Conservation (phyloP, 352 stramenopile genomes). For the Phytopythium cucurbitacearum region DNA sequence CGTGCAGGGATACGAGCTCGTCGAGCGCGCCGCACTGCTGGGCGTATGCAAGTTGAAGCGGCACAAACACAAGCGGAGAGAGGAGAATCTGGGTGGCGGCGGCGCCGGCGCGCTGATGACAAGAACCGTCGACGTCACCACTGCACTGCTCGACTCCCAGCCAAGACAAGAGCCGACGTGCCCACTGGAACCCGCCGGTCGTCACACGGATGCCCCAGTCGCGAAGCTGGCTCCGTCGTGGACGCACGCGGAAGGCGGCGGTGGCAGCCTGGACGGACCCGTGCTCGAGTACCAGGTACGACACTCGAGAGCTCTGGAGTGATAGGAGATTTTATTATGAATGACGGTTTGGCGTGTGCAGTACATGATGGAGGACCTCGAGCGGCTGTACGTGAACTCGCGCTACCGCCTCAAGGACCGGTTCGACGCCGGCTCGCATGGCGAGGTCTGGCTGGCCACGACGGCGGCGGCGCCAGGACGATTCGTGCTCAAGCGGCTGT, state of each 20-base stretch:
- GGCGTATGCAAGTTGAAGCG: slow-evolving; percentile 56
- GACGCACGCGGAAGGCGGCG: background rate
- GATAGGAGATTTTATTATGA: background rate
- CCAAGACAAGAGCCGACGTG: background rate
- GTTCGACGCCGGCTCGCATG: slow-evolving; percentile 82
- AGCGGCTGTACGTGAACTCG: slow-evolving; percentile 65
- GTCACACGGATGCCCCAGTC: no score
- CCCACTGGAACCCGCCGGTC: no score
- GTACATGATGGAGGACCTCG: slow-evolving; percentile 45
- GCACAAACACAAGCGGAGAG: slow-evolving; percentile 14
- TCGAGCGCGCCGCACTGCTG: slow-evolving; percentile 59
- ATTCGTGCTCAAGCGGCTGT: slow-evolving; percentile 86
- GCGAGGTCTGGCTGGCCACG: slow-evolving; percentile 76
- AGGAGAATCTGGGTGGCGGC: slow-evolving; percentile 12
- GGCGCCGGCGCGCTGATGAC: slow-evolving; percentile 12
- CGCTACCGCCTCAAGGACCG: slow-evolving; percentile 74
- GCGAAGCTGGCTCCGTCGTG: no score
- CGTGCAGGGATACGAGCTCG: slow-evolving; percentile 67
- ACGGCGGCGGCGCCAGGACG: background rate
- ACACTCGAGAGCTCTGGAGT: background rate
- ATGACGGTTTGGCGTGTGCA: slow-evolving; percentile 8
- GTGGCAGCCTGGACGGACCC: slow-evolving; percentile 26
- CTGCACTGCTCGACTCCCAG: slow-evolving; percentile 4
- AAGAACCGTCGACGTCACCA: slow-evolving; percentile 1
- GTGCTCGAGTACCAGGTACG: slow-evolving; percentile 67